Evolutionary conservation across 2,329 filamentous ascomycete species (phyloP).

Genomic region (Atkinsonella texensis): DNA sequence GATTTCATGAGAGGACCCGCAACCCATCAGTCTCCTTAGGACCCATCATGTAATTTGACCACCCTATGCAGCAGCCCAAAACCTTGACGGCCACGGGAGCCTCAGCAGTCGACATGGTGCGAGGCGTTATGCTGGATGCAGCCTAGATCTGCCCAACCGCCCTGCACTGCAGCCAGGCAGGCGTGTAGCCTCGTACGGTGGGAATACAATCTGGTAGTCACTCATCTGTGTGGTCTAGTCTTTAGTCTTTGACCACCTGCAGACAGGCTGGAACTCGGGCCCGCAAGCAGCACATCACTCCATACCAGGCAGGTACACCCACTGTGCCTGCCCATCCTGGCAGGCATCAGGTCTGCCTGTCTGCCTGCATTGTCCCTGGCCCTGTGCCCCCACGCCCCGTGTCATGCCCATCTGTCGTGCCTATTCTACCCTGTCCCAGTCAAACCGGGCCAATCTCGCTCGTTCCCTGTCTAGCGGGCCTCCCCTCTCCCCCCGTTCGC

Average conservation of each 20-base stretch:
- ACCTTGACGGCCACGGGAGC: background rate
- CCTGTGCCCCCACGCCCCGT: background rate
- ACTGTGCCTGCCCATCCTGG: no score
- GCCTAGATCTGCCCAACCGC: background rate
- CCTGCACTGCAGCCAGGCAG: no score
- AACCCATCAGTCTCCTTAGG: no score
- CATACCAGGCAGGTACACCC: no score
- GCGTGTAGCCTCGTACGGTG: no score
- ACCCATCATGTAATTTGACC: no score
- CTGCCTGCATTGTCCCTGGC: background rate
- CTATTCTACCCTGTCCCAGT: background rate
- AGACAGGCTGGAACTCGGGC: background rate
- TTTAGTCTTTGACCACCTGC: no score
- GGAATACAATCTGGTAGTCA: no score
- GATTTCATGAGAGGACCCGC: no score
- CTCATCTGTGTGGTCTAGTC: no score
- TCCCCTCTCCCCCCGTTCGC: conserved; percentile 6
- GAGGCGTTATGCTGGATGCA: background rate
- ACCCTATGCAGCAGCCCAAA: background rate
- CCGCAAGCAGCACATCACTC: background rate
- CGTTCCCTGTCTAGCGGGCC: conserved; percentile 6
- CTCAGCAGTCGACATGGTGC: background rate
- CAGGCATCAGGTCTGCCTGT: no score
- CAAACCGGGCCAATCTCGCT: conserved; percentile 5
- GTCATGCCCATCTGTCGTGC: conserved; percentile 1